Base-by-base conservation (phyloP, 805 yeast genomes). In the Zygoascus tannicola region DNA sequence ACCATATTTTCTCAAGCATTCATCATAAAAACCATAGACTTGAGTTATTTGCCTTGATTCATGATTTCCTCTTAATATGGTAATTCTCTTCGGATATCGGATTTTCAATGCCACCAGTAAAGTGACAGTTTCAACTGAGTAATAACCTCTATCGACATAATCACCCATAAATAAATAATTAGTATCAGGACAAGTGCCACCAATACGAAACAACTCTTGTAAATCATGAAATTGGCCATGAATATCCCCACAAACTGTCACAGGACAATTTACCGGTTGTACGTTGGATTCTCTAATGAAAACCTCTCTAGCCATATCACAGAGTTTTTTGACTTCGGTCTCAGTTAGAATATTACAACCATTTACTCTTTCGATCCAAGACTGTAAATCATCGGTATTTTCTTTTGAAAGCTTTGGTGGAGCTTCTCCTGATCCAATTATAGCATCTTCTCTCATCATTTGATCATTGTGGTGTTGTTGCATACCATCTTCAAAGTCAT, bases 211-310 rank as follows among this genome's bases (percentile, higher is more conserved):
- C 47, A 87, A 70, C 64, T 87, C 96, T 80, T 86, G 83, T 62
- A 87, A 70, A 68, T 87, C 97, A 62, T 88, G 96, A 63, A 87
- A 88, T 64, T 87, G 97, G 34, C 97, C 97, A 61, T 87, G 97
- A 44, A 87, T 90, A 65, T 87, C 97, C 53, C 97, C 96, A 70
- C 95, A 90, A 15, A 90, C 81, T 16, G 97, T 90, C 30, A 92
- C 97, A 4, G 98, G 98, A 5, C 87, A 90, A 50, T 77, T 78
- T 38, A 90, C 96, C 1, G 95, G 95, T 67, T 90, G 96, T 41
- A 90, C 95, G 60, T 92, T 90, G 19, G 92, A 78, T 62, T 92
- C 97, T 50, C 76, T 76, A 40, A 83, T 75, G 22, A 87, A 65
- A 16, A 87, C 63, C 54, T 86, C 95, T 46, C 83, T 85, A 33